Conservation (phyloP, 495 filamentous ascomycete genomes). For the Lepidopterella palustris region DNA sequence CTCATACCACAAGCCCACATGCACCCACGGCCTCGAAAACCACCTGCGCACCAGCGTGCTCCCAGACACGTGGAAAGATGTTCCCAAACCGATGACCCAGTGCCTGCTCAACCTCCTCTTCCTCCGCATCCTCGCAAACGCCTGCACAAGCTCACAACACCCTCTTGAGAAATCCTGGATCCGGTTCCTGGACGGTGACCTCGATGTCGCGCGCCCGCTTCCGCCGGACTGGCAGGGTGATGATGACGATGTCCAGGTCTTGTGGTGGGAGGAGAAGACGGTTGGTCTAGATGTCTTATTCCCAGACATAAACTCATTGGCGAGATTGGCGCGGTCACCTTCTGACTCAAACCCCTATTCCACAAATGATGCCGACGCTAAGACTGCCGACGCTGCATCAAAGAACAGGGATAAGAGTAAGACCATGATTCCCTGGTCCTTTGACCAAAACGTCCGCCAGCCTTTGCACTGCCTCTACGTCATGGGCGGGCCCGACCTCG, state of each 20-base stretch:
- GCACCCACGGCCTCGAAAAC: constrained; percentile 1
- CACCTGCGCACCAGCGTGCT: background rate
- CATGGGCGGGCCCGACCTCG: constrained; percentile 5
- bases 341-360: too few relatives aligned
- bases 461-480: constrained; percentile 18
- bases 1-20: background rate
- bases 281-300: background rate
- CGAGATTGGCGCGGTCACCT: background rate
- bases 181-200: background rate
- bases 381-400: too few relatives aligned
- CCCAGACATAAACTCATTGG: background rate
- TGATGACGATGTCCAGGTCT: background rate
- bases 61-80: background rate
- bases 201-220: background rate
- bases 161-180: constrained; percentile 3
- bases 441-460: constrained; percentile 20
- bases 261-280: background rate
- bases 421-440: constrained; percentile 23
- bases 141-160: background rate
- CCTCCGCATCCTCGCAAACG: background rate
- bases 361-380: too few relatives aligned
- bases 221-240: background rate
- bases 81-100: background rate
- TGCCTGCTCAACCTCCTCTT: background rate
- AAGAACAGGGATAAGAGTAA: too few relatives aligned